Base-by-base conservation (phyloP, 2,329 filamentous ascomycete genomes). In the Monascus ruber region DNA sequence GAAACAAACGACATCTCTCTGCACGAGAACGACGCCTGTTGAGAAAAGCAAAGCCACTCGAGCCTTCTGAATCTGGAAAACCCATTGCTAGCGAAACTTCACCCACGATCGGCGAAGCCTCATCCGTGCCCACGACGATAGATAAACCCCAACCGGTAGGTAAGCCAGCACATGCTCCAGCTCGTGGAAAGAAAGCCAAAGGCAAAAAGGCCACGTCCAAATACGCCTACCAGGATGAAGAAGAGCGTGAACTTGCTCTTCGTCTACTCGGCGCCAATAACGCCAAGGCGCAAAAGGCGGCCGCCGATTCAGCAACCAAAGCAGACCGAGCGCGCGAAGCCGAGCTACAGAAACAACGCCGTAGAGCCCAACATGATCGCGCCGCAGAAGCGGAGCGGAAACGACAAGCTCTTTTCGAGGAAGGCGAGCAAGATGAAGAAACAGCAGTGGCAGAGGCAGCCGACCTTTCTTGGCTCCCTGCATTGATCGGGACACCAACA, bases 221-320 rank as follows among this genome's bases (percentile, higher is more conserved):
- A 59, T 98, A 98, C 65, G 89, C 83, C 34, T 71, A 93, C 51
- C 91, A 96, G 69, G 89, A 96, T 51, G 87, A 94, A 40, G 89
- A 94, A 62, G 91, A 98, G 54, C 85, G 87, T 8, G 76, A 75
- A 5, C 75, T 88, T 0, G 86, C 87, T 27, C 83, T 95, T 62
- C 74, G 79, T 24, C 73, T 96, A n/a, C 78, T 94, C n/a, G 91
- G 91, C 31, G 81, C 85, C 73, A 42, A 56, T 44, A 54, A 55
- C 34, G 48, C 48, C 39, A 58, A 62, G 49, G 73, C 74, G 0
- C 81, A 81, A 1, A 77, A 82, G 50, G 81, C 79, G 2, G 82
- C 85, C 33, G 62, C 64, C 34, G 65, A 64, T 50, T 66, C 65
- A 26, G 66, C 65, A 55, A 78, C 77, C 31, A 84, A 83, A 58